Evolutionary conservation across 768 basidiomycete genomes (phyloP), one percentile per base, ranked within the genome.

Genomic region (Tylopilus balloui): DNA sequence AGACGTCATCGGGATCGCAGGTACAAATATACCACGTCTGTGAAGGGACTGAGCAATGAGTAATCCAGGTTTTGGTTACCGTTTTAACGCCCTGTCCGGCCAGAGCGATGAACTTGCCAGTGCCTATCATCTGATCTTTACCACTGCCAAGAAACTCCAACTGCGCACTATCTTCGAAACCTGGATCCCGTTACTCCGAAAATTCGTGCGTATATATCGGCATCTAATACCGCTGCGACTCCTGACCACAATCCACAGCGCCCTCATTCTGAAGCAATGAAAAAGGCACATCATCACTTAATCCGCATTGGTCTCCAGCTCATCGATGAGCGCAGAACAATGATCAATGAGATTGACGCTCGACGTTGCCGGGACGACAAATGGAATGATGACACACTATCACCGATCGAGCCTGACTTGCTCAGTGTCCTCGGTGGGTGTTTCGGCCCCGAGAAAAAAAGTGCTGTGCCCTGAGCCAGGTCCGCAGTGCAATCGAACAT

Each of bases 1-100:
- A 9, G 89, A 91, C 53, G 78, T 87, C 47, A 89, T 92, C 43
- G 87, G 87, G 9, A 70, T 85, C 31, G 83, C 88, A 6, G 83
- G 82, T 74, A 55, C 36, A 63, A 51, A 34, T 9, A 20, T 47
- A 28, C 17, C 31, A 4, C 15, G 46, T 8, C 44, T 24, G 21
- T n/a, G 40, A 28, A 23, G 37, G 8, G 6, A 24, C 12, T n/a
- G n/a, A 25, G 10, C 42, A 1, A 37, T 8, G 39, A 7, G 9
- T 17, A 13, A 21, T 36, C 13, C 72, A 69, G 81, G 84, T 56
- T 87, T 84, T 58, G 71, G 65, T 57, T 78, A 73, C 62, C 59
- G 68, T 15, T 82, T 85, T 67, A 67, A 78, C 45, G 70, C 83
- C 9, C 73, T 85, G n/a, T 56, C 66, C 19, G 32, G 74, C 24